Evolutionary conservation across 2,329 filamentous ascomycete genomes (phyloP).

Genomic region (Mycosphaerella arachidis): DNA sequence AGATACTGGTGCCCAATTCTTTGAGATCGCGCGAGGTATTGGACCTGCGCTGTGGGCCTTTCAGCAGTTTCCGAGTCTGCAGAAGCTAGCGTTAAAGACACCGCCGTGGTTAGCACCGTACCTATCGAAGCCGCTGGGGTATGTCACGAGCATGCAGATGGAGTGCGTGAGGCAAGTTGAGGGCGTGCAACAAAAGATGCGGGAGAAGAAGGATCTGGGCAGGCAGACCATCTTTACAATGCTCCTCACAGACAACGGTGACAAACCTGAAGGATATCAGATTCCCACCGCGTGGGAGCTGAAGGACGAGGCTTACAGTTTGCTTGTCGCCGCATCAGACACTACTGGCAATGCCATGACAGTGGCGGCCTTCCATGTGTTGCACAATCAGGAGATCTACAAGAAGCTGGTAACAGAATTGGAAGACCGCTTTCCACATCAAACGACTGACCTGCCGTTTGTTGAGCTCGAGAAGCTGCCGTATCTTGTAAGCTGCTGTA

Average conservation of each 20-base stretch:
- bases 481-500: neutral
- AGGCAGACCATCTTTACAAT: constrained; percentile 30
- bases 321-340: constrained; percentile 32
- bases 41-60: constrained; percentile 21
- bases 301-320: constrained; percentile 28
- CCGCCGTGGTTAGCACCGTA: constrained; percentile 24
- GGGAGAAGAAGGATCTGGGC: constrained; percentile 12
- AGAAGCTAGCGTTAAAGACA: constrained; percentile 18
- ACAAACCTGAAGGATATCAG: constrained; percentile 16
- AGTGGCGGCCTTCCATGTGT: constrained; percentile 30
- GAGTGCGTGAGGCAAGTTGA: constrained; percentile 21
- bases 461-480: neutral
- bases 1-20: constrained; percentile 28
- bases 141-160: constrained; percentile 18
- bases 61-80: constrained; percentile 23
- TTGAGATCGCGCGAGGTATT: constrained; percentile 23
- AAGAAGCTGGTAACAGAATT: constrained; percentile 29
- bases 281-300: constrained; percentile 26
- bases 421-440: constrained; percentile 29
- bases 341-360: constrained; percentile 36
- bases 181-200: constrained; percentile 17
- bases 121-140: constrained; percentile 19
- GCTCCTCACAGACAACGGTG: constrained; percentile 21
- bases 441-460: neutral
- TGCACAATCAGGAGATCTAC: constrained; percentile 29